phyloP scores from a whole-genome alignment of 768 basidiomycete genomes.

The Boletus patriciae region DNA sequence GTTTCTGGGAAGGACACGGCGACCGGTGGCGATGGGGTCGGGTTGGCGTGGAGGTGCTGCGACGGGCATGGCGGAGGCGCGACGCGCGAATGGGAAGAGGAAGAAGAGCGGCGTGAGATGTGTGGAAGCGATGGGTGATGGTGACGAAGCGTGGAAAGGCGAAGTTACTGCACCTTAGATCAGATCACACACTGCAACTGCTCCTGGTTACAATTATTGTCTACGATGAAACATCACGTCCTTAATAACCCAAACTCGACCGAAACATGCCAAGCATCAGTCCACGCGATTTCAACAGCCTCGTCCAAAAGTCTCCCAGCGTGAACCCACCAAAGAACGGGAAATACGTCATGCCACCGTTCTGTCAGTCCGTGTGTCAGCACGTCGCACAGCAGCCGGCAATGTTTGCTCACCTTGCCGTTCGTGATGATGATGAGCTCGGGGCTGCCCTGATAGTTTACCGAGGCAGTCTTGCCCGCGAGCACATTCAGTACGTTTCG shows the following conservation, averaged over 20 bases:
- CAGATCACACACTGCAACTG: slow-evolving; percentile 3
- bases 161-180: too few species aligned
- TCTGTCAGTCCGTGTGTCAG: slow-evolving; percentile 28
- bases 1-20: slow-evolving; percentile 34
- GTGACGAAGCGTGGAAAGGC: slow-evolving; percentile 14
- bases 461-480: slow-evolving; percentile 35
- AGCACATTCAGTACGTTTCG: slow-evolving; percentile 51
- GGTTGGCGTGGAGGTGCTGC: slow-evolving; percentile 17
- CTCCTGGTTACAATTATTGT: slow-evolving; percentile 6
- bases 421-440: slow-evolving; percentile 57
- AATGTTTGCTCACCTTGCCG: slow-evolving; percentile 45
- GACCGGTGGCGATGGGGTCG: slow-evolving; percentile 26
- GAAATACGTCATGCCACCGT: slow-evolving; percentile 41
- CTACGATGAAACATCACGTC: slow-evolving; percentile 17
- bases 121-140: slow-evolving; percentile 2
- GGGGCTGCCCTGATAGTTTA: slow-evolving; percentile 47
- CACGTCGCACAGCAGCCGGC: background rate
- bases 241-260: slow-evolving; percentile 29
- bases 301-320: slow-evolving; percentile 45
- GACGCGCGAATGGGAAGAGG: background rate
- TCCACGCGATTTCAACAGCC: slow-evolving; percentile 40
- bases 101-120: slow-evolving; percentile 10
- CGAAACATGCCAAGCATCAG: slow-evolving; percentile 30
- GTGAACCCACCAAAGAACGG: slow-evolving; percentile 45
- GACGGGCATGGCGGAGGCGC: slow-evolving; percentile 18